A percentile compares a stretch with the other conserved stretches of the same genome.
Evolutionary conservation across 2,329 filamentous ascomycete genomes (phyloP).

Genomic region (Torrubiellomyces zombiae): DNA sequence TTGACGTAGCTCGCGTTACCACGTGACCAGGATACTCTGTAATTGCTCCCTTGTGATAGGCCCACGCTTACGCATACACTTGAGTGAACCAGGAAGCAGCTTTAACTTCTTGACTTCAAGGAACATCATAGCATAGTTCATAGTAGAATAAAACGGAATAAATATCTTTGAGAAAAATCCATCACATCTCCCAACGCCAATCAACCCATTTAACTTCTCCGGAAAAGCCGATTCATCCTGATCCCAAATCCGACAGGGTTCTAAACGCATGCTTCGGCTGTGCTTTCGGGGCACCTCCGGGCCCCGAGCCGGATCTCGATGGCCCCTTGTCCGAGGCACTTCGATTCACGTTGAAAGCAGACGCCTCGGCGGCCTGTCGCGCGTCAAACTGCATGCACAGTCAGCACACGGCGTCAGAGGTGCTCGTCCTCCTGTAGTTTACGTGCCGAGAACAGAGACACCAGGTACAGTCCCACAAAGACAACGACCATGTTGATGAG

Average conservation of each 20-base stretch:
- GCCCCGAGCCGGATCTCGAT: conserved; percentile 3
- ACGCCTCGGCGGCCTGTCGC: conserved; percentile 43
- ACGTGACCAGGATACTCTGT: conserved; percentile 11
- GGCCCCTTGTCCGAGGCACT: conserved; percentile 13
- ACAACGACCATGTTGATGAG: conserved; percentile 32
- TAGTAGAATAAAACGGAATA: background rate
- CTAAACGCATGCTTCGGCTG: conserved; percentile 23
- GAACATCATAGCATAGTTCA: no score
- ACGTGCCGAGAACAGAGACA: conserved; percentile 43
- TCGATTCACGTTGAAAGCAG: conserved; percentile 39
- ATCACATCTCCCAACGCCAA: conserved; percentile 1
- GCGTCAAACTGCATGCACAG: conserved; percentile 34
- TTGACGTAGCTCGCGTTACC: conserved; percentile 10
- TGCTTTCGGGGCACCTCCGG: conserved; percentile 2
- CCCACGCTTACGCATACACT: no score
- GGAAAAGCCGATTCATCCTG: conserved; percentile 2
- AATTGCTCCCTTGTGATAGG: conserved; percentile 6
- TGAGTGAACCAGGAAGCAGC: no score
- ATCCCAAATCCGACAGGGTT: conserved; percentile 36
- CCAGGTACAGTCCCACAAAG: conserved; percentile 45
- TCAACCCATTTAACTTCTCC: background rate
- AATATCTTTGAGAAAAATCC: background rate
- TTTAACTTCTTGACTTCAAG: no score
- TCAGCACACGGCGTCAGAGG: conserved; percentile 8
- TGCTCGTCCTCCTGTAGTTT: conserved; percentile 3